Percentiles rank a stretch among this genome's conserved stretches.
Conservation (phyloP, 441 rosid genomes). For the Arabidopsis hybrid region DNA sequence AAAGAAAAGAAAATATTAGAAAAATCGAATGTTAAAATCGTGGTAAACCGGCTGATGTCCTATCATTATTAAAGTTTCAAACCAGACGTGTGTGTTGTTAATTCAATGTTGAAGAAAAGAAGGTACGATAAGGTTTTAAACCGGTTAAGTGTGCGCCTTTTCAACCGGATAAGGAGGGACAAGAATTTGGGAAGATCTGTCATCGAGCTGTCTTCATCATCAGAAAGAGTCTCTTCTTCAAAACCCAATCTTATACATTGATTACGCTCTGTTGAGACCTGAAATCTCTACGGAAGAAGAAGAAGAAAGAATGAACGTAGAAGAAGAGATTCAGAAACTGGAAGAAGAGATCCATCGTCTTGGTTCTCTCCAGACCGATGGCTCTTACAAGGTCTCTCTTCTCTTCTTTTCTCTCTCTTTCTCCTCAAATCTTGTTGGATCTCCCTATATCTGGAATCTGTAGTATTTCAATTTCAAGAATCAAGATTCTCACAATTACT, state of each 20-base stretch:
- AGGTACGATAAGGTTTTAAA: not conserved
- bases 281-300: conserved; percentile 11
- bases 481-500: conserved; percentile 1
- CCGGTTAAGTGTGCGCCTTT: not conserved
- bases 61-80: not conserved
- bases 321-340: conserved; percentile 85
- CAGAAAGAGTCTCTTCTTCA: conserved; percentile 17
- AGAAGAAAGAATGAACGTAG: conserved; percentile 73
- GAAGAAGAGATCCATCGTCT: conserved; percentile 88
- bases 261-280: not conserved
- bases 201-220: conserved; percentile 3
- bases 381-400: conserved; percentile 79
- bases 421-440: conserved; percentile 1
- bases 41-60: not conserved
- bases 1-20: too few species aligned
- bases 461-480: not conserved
- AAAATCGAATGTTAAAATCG: too few species aligned
- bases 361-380: conserved; percentile 82
- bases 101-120: not conserved
- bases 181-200: conserved; percentile 1
- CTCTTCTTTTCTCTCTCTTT: conserved; percentile 6
- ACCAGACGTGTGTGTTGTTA: not conserved
- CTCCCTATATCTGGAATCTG: conserved; percentile 17
- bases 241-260: too few species aligned
- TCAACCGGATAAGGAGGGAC: not conserved